These are phyloP conservation scores for Mortierella sp. DNA, from an alignment of 371 early-diverging fungal species.

Conservation along the genomic window DNA sequence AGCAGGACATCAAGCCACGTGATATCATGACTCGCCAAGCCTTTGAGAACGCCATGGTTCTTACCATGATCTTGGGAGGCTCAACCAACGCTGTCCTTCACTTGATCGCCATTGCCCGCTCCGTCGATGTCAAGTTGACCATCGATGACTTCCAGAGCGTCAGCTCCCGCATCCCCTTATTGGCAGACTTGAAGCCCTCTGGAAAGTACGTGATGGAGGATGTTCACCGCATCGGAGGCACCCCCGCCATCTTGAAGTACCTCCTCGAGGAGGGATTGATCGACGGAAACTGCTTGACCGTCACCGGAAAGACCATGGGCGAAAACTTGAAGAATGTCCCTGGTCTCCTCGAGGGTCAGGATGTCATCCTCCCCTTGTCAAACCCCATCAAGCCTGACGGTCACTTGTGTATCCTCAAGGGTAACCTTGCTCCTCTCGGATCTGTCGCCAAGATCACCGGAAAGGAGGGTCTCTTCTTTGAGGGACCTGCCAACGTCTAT, in stretches of 20 bases:
- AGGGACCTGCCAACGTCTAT: slow-evolving; percentile 91
- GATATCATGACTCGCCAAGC: slow-evolving; percentile 96
- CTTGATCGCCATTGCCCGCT: slow-evolving; percentile 93
- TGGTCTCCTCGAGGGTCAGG: slow-evolving; percentile 81
- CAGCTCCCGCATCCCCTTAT: slow-evolving; percentile 91
- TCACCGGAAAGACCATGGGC: slow-evolving; percentile 94
- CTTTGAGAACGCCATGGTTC: slow-evolving; percentile 95
- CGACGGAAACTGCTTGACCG: slow-evolving; percentile 91
- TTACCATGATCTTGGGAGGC: slow-evolving; percentile 95
- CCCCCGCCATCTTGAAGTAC: slow-evolving; percentile 92
- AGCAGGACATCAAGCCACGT: slow-evolving; percentile 90
- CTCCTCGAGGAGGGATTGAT: slow-evolving; percentile 84
- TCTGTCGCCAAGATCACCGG: slow-evolving; percentile 99
- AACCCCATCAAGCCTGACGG: slow-evolving; percentile 95
- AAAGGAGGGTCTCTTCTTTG: slow-evolving; percentile 94
- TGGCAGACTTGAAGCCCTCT: slow-evolving; percentile 98
- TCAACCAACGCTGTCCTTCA: slow-evolving; percentile 98
- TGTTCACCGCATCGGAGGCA: slow-evolving; percentile 90
- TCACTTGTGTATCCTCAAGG: slow-evolving; percentile 93
- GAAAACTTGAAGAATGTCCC: slow-evolving; percentile 89
- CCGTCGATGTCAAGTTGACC: slow-evolving; percentile 83
- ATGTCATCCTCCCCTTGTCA: slow-evolving; percentile 88
- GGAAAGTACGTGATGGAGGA: slow-evolving; percentile 98
- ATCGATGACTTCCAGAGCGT: slow-evolving; percentile 94
- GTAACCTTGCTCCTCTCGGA: slow-evolving; percentile 98